Base-by-base conservation (phyloP, 805 yeast genomes). In the Kodamaea sagamina region DNA sequence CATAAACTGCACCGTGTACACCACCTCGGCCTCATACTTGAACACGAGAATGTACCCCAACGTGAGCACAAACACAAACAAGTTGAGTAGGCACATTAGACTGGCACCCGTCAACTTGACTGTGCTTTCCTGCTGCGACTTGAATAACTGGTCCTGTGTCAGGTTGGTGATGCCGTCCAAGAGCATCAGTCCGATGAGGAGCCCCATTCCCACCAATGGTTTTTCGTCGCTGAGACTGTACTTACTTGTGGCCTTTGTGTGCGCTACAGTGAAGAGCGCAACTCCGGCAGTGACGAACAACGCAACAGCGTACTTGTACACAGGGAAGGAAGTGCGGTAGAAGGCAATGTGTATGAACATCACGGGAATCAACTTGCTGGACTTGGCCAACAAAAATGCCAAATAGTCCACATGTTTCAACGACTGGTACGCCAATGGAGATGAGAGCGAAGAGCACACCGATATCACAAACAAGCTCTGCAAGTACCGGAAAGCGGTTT, bases 351-450 rank as follows among this genome's bases (percentile, higher is more conserved):
- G 97, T 2, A 93, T 86, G 25, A 86, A 59, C 84, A 93, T 82
- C n/a, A 92, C 96, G 0, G 99, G 99, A 16, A 93, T 79, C 62
- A 93, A 74, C 57, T 93, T 93, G 61, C 98, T 92, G 42, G 96
- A 84, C 59, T 93, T 93, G 13, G 97, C 95, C 47, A 93, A 74
- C 49, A 92, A 75, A 53, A 79, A 84, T 0, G 95, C 85, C 56
- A 93, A 68, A 58, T 86, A 93, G 58, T 88, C 96, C 24, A 93
- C 92, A 60, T 92, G 88, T 39, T 77, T 73, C 47, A 92, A 67
- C 13, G 96, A 80, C 32, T 82, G 77, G 47, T 88, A 82, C 1
- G 95, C 93, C 35, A 93, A 65, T 4, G 97, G 97, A 2, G 90
- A 77, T 1, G 96, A 81, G 18, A 90, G 55, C 16, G 95, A 81